phyloP scores from a whole-genome alignment of 805 yeast genomes.

The Starmerella geochares region DNA sequence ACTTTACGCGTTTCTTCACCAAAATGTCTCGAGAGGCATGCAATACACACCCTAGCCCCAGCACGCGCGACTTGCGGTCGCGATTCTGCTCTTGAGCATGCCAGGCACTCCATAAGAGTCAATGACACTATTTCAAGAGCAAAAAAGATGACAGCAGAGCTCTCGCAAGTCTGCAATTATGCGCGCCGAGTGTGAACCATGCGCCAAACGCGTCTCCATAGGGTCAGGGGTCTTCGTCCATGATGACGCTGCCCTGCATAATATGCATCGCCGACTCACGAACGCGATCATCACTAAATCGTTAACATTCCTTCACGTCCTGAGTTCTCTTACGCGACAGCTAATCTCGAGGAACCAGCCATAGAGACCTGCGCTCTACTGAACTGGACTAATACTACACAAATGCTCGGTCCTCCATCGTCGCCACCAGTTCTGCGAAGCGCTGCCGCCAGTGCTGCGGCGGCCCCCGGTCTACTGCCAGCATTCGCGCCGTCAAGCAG shows the following conservation, averaged over 20 bases:
- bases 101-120: no score
- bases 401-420: conserved; percentile 23
- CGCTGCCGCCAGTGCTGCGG: not conserved
- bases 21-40: conserved; percentile 2
- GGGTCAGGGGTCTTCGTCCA: not conserved
- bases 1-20: not conserved
- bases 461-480: conserved; percentile 14
- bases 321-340: not conserved
- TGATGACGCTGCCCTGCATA: conserved; percentile 1
- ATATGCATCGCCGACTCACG: conserved; percentile 1
- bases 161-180: no score
- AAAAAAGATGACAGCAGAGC: no score
- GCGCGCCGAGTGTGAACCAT: not conserved
- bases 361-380: not conserved
- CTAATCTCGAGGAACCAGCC: not conserved
- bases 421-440: conserved; percentile 19
- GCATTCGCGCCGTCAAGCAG: conserved; percentile 17
- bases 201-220: not conserved
- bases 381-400: no score
- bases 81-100: not conserved
- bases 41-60: not conserved
- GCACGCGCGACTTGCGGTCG: not conserved
- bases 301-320: not conserved
- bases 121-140: no score
- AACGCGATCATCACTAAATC: conserved; percentile 8